phyloP scores from a whole-genome alignment of 345 rosid genomes.

The Mallotus nudiflorus region DNA sequence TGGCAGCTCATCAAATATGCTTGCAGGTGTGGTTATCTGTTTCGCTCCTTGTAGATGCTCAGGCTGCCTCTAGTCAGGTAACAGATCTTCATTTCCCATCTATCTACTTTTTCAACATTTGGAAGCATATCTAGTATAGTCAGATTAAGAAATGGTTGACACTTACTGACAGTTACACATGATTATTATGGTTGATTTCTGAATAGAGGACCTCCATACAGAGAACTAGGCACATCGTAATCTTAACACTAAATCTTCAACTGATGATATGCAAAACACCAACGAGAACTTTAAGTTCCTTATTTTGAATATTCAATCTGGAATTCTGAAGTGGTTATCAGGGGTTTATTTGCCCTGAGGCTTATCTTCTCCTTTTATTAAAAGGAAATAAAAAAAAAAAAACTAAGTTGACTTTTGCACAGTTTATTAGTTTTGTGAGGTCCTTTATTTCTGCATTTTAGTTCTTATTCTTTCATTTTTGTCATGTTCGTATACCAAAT shows the following conservation, averaged over 20 bases:
- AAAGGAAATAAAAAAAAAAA: too few relatives aligned
- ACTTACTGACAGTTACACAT: background rate
- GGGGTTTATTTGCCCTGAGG: too few relatives aligned
- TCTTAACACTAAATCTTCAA: background rate
- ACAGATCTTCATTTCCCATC: background rate
- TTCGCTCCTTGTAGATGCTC: slow-evolving; percentile 44
- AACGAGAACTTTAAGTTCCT: background rate
- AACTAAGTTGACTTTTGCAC: too few relatives aligned
- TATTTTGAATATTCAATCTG: too few relatives aligned
- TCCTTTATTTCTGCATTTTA: background rate
- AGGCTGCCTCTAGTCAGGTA: slow-evolving; percentile 42
- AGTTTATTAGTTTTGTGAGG: too few relatives aligned
- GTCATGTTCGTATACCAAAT: background rate
- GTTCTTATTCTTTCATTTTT: background rate
- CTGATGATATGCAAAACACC: background rate
- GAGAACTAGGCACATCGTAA: background rate
- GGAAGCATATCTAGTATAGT: background rate
- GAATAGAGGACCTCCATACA: background rate
- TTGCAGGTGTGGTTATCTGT: slow-evolving; percentile 44
- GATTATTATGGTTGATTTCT: background rate
- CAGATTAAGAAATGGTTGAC: background rate
- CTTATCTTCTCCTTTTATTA: background rate
- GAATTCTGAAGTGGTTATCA: too few relatives aligned
- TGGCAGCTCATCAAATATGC: slow-evolving; percentile 48
- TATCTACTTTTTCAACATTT: background rate